Conservation (phyloP, 1,284 basidiomycete species). For the Inonotus hispidus region DNA sequence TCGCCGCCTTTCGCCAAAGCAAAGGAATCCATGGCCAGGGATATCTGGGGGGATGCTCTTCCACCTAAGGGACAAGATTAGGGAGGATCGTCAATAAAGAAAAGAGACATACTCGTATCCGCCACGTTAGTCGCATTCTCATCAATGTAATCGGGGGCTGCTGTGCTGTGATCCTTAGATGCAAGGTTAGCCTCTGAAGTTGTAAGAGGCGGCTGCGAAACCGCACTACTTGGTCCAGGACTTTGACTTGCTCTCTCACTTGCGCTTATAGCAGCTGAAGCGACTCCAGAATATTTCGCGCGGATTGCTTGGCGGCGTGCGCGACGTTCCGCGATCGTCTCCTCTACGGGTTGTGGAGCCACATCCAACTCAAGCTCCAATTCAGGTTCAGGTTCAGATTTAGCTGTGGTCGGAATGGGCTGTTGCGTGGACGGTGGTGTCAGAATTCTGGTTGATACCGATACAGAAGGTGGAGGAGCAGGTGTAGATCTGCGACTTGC, state of each 20-base stretch:
- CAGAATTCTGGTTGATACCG: constrained; percentile 17
- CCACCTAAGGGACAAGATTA: constrained; percentile 30
- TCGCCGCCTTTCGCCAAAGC: constrained; percentile 57
- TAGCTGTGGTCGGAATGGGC: constrained; percentile 18
- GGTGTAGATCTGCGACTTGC: constrained; percentile 32
- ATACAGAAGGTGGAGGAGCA: constrained; percentile 21
- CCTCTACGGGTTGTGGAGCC: constrained; percentile 61
- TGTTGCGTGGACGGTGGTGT: constrained; percentile 25
- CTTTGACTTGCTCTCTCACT: constrained; percentile 42
- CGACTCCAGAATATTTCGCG: constrained; percentile 66
- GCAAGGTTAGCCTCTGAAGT: constrained; percentile 54
- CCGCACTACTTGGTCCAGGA: constrained; percentile 65
- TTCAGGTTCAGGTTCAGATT: constrained; percentile 43
- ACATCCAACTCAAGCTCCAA: constrained; percentile 54
- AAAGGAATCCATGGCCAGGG: constrained; percentile 51
- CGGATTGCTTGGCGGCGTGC: constrained; percentile 80
- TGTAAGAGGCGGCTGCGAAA: constrained; percentile 56
- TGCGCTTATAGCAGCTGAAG: constrained; percentile 33
- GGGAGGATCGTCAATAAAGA: background rate
- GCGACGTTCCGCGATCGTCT: constrained; percentile 71
- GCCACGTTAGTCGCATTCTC: constrained; percentile 25
- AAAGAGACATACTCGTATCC: constrained; percentile 21
- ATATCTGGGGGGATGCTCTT: constrained; percentile 46
- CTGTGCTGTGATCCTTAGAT: constrained; percentile 49
- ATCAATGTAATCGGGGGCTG: constrained; percentile 26